These are phyloP conservation scores for Phytophthora pini DNA, from an alignment of 352 stramenopile genomes.

Conservation along the genomic window DNA sequence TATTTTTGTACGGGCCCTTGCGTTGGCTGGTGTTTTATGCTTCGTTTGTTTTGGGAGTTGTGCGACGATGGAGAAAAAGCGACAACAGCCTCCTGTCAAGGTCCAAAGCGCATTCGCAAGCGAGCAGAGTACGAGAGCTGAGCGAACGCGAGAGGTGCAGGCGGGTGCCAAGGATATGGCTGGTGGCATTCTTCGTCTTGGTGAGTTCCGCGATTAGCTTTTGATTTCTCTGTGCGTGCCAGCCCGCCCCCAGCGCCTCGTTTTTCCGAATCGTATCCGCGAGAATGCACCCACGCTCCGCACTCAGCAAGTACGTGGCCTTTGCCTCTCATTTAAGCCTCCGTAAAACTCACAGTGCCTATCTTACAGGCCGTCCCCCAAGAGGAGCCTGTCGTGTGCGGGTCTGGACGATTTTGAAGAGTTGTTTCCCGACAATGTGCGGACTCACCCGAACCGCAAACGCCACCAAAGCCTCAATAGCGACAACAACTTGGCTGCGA, in stretches of 20 bases:
- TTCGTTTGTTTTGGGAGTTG: slow-evolving; percentile 43
- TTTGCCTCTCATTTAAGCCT: neutral
- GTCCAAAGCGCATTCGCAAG: slow-evolving; percentile 41
- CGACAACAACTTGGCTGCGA: slow-evolving; percentile 32
- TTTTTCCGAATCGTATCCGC: slow-evolving; percentile 13
- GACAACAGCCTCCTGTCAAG: slow-evolving; percentile 33
- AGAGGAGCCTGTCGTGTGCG: slow-evolving; percentile 64
- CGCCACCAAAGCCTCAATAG: slow-evolving; percentile 60
- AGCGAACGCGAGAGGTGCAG: slow-evolving; percentile 15
- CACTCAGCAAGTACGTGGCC: slow-evolving; percentile 42
- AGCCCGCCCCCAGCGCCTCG: slow-evolving; percentile 6
- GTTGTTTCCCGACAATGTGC: slow-evolving; percentile 37
- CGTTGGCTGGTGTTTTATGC: slow-evolving; percentile 31
- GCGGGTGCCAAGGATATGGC: slow-evolving; percentile 38
- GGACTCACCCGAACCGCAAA: slow-evolving; percentile 45
- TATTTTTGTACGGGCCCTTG: slow-evolving; percentile 37
- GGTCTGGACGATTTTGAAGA: slow-evolving; percentile 61
- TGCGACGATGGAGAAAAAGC: slow-evolving; percentile 43
- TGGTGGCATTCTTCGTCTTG: slow-evolving; percentile 35
- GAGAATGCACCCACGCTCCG: slow-evolving; percentile 44
- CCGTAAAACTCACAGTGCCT: no score
- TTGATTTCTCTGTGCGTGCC: slow-evolving; percentile 23
- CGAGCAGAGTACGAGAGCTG: slow-evolving; percentile 33
- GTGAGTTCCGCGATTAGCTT: slow-evolving; percentile 44
- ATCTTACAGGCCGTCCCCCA: slow-evolving; percentile 47